Base-by-base conservation (phyloP, 2,329 filamentous ascomycete genomes). In the Chaetomium strumarium region DNA sequence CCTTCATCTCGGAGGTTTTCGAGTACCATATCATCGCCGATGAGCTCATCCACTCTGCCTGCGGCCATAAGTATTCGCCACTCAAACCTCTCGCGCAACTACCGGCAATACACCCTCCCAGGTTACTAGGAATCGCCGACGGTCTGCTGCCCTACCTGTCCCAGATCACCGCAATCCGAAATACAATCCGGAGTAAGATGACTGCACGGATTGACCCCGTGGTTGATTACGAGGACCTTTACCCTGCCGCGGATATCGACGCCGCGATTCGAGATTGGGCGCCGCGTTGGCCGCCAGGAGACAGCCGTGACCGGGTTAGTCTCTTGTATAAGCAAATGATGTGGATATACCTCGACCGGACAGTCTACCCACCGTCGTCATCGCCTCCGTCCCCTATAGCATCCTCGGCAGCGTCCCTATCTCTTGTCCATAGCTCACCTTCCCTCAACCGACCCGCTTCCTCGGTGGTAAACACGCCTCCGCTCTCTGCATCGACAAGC, bases 121-220 rank as follows among this genome's bases (percentile, higher is more conserved):
- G 79, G n/a, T 75, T 95, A 5, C 75, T 95, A 6, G 90, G 90
- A 19, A 85, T 95, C 24, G 83, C 86, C 38, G 90, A 96, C 62
- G 88, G 88, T 1, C 74, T 96, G 2, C 90, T 95, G 64, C 78
- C 80, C 33, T 84, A 87, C 64, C 83, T 96, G 30, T 85, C 85
- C 8, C 82, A 88, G 62, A 92, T 95, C 55, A 90, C 88, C 1
- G 79, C 80, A 12, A 79, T 96, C 36, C 80, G 90, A 39, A 86
- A 91, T 66, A 77, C 76, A 2, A 86, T 95, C 56, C 81, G 90
- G 6, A 72, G 75, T 31, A 83, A 88, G 47, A 84, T 90, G 60
- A 70, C 75, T 49, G 65, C 78, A 49, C 72, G 80, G 3, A 70
- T 80, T 2, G 83, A 88, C 47, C 87, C 86, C 0, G 75, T 80